These are phyloP conservation scores for Aphanomyces stellatus DNA, from an alignment of 352 stramenopile genomes.

Conservation along the genomic window DNA sequence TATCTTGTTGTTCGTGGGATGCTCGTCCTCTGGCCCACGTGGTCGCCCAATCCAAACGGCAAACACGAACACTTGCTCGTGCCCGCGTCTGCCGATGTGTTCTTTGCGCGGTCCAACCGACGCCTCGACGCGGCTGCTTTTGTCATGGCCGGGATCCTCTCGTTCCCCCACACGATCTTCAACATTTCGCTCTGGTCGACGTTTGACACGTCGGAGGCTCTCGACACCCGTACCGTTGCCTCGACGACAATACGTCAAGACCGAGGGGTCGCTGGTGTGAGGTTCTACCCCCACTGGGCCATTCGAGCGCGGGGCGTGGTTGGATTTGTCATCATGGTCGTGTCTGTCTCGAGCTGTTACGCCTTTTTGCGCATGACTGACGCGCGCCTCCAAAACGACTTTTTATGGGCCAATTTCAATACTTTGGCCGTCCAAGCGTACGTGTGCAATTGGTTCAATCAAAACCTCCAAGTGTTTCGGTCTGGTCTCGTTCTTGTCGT, in stretches of 20 bases:
- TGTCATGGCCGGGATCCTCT: background rate
- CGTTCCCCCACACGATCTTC: background rate
- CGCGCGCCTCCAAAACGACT: conserved; percentile 1
- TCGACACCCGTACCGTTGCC: background rate
- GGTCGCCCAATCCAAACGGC: too few species aligned
- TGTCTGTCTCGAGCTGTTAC: background rate
- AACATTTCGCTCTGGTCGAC: background rate
- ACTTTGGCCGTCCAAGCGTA: background rate
- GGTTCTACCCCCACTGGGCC: background rate
- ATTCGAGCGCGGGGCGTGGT: background rate
- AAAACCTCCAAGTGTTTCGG: background rate
- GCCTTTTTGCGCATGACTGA: too few species aligned
- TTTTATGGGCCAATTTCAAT: conserved; percentile 5
- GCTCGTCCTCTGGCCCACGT: background rate
- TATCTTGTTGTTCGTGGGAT: background rate
- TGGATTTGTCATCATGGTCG: background rate
- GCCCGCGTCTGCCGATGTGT: background rate
- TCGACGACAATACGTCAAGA: too few species aligned
- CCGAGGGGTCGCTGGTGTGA: too few species aligned
- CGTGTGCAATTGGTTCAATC: background rate
- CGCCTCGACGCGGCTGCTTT: background rate
- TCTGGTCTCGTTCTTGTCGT: background rate
- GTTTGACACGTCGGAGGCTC: background rate
- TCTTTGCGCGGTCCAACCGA: background rate
- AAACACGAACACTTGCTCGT: background rate